These are phyloP conservation scores for Candida insectorum DNA, from an alignment of 805 yeast species.

Conservation along the genomic window DNA sequence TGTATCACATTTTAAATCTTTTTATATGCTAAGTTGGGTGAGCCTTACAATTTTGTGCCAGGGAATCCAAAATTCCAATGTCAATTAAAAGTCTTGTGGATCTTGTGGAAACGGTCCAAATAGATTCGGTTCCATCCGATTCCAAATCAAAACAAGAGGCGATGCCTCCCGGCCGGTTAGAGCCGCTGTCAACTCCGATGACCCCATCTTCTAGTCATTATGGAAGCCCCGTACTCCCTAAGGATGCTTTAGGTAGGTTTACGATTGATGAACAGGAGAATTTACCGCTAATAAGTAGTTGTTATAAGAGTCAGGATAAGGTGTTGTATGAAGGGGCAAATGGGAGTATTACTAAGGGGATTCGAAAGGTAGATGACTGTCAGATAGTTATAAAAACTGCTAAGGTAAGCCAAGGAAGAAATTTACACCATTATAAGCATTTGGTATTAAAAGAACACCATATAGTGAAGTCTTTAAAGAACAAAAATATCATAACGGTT, in stretches of 20 bases:
- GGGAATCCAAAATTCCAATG: no score
- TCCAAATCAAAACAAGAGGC: background rate
- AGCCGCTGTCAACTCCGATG: background rate
- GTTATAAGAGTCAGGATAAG: slow-evolving; percentile 3
- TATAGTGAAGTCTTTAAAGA: slow-evolving; percentile 22
- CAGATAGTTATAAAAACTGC: slow-evolving; percentile 30
- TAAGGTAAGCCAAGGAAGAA: slow-evolving; percentile 16
- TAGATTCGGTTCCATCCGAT: background rate
- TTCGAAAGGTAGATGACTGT: slow-evolving; percentile 16
- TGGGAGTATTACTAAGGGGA: slow-evolving; percentile 34
- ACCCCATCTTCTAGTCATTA: background rate
- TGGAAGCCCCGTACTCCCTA: background rate
- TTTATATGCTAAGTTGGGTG: no score
- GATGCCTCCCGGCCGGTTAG: background rate
- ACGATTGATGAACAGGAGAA: no score
- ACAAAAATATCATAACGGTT: slow-evolving; percentile 27
- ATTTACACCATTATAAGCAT: slow-evolving; percentile 13
- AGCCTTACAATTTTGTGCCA: no score
- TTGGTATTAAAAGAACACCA: slow-evolving; percentile 29
- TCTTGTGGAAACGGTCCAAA: background rate
- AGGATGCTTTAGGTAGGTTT: no score
- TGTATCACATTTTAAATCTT: no score
- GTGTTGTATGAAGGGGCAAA: slow-evolving; percentile 39
- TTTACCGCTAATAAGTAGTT: background rate
- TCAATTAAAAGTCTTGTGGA: background rate